Base-by-base conservation (phyloP, 179 eudicot species). In the Silene noctiflora region DNA sequence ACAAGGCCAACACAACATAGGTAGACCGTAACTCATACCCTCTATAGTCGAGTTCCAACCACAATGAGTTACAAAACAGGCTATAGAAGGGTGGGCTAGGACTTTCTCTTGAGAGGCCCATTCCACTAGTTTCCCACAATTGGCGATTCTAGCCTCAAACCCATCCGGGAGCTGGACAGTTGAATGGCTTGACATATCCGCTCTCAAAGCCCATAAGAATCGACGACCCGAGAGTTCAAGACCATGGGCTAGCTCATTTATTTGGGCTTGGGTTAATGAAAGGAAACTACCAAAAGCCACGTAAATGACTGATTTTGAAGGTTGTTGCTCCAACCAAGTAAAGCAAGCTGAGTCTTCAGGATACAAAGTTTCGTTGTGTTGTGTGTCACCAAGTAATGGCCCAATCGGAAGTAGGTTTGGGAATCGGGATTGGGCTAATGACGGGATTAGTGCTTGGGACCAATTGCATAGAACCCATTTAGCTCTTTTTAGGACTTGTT, bases 21-120 rank as follows among this genome's bases (percentile, higher is more conserved):
- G 76, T 7, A 61, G 68, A 16, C 76, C 76, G n/a, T 42, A 9
- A 22, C 56, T 61, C 16, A 60, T 20, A 5, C 69, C 58, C 39
- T 74, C 76, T 11, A 74, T 22, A 2, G 68, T 74, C 13, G 76
- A 74, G 69, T 74, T 74, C 76, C 76, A 74, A 0, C 76, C 76
- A 61, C 76, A 42, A 16, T 74, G 76, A 0, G 76, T 74, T 4
- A 74, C 5, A 74, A 74, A 74, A 22, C 68, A 60, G 0, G 67
- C 76, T 4, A 61, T 74, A 0, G 76, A 74, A 13, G 69, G 59
- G 58, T 74, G 76, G 7, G 35, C 68, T 1, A 74, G 6, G 0
- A 74, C 68, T 31, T 74, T 42, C 3, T 58, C 68, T 39, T 74
- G 76, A 6, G 76, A 62, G 1, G 76, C 76, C 76, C 76, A 74